phyloP scores from a whole-genome alignment of 2,329 filamentous ascomycete species.

The Fusarium sp. region DNA sequence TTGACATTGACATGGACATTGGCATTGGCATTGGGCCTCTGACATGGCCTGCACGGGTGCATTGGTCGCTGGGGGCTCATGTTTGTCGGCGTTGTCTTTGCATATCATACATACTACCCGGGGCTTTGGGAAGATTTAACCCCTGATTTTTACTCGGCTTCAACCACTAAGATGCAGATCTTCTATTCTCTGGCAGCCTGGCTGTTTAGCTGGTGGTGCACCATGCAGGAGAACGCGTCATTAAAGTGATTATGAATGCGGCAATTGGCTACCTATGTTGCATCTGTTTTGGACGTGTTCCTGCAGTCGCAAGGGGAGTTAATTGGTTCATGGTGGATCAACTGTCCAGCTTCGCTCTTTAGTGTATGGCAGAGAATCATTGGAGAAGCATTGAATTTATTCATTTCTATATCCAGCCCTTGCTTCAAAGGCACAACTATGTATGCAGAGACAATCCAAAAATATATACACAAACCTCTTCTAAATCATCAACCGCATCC shows the following conservation, averaged over 20 bases:
- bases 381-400: background rate
- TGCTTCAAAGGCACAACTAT: background rate
- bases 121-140: conserved; percentile 27
- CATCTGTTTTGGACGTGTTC: conserved; percentile 18
- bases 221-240: conserved; percentile 47
- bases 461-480: conserved; percentile 2
- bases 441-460: conserved; percentile 1
- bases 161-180: background rate
- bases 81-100: conserved; percentile 31
- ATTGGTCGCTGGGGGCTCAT: background rate
- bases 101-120: conserved; percentile 20
- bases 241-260: background rate
- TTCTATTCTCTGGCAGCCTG: no score
- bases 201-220: conserved; percentile 25
- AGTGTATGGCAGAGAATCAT: background rate
- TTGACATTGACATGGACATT: no score
- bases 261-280: conserved; percentile 20
- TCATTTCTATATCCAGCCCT: conserved; percentile 21
- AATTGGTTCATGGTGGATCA: background rate
- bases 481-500: conserved; percentile 4
- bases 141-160: conserved; percentile 15
- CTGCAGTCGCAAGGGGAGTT: conserved; percentile 4
- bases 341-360: background rate
- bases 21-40: no score
- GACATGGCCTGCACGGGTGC: no score